Evolutionary conservation across 2,329 filamentous ascomycete species (phyloP).

Genomic region (Botryosphaeria dothidea): DNA sequence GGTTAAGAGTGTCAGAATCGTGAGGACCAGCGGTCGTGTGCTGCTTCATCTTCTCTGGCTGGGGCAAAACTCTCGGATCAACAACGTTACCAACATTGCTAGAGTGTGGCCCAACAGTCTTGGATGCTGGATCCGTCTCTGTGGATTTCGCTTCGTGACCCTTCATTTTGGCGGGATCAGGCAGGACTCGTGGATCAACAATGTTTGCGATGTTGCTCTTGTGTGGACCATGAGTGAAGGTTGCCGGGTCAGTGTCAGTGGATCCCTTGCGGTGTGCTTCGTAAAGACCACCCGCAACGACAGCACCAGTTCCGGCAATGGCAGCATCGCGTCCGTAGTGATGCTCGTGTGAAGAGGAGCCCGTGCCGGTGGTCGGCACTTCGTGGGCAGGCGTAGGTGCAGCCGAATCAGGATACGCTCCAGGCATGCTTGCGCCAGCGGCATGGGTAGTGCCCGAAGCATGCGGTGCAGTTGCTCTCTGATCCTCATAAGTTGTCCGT

Average conservation of each 20-base stretch:
- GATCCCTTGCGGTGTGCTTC: neutral
- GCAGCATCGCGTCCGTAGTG: constrained; percentile 31
- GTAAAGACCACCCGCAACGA: constrained; percentile 26
- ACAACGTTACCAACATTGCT: constrained; percentile 27
- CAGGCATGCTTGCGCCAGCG: constrained; percentile 25
- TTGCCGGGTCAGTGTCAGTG: neutral
- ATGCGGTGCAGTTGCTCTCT: neutral
- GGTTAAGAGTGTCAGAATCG: constrained; percentile 26
- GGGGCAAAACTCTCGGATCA: constrained; percentile 27
- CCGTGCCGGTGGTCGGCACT: neutral
- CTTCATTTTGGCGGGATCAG: constrained; percentile 16
- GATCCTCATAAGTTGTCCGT: neutral
- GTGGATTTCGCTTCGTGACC: constrained; percentile 6
- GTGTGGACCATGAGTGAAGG: constrained; percentile 12
- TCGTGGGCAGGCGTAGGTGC: constrained; percentile 20
- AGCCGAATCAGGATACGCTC: constrained; percentile 34
- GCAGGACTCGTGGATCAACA: constrained; percentile 14
- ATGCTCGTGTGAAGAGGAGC: constrained; percentile 22
- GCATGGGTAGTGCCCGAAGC: neutral
- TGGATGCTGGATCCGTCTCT: constrained; percentile 24
- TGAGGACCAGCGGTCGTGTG: constrained; percentile 27
- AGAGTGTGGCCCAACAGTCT: constrained; percentile 29
- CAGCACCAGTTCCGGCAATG: constrained; percentile 27
- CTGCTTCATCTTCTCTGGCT: constrained; percentile 31
- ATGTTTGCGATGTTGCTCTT: constrained; percentile 14